Base-by-base conservation (phyloP, 1,139 yeast species). In the Pichia sp. region DNA sequence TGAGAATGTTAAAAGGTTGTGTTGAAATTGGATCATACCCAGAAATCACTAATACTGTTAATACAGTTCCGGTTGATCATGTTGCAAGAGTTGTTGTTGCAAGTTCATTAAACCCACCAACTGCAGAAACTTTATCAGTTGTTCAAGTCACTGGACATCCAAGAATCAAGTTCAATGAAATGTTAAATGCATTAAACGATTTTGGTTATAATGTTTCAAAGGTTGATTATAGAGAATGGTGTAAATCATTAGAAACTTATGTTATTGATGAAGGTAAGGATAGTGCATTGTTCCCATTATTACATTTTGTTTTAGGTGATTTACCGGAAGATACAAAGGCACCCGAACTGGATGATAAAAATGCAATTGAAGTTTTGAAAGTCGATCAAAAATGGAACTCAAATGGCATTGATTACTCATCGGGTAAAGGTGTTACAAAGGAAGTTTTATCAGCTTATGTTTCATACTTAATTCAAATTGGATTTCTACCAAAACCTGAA, bases 61-160 rank as follows among this genome's bases (percentile, higher is more conserved):
- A 95, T 68, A 90, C 91, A 89, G 97, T 90, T 27, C 99, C 99
- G 4, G 99, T 93, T 39, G 98, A 93, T 62, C 99, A 93, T 63
- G 99, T 93, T 59, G 98, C 99, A 1, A 80, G 96, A 52, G 88
- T 90, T 28, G 89, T 85, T 36, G 87, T 84, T 49, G 90, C 98
- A 1, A 73, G 95, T 34, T 85, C 96, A 0, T 75, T 93, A 59
- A 80, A 81, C 60, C 95, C 96, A 36, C 89, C 95, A 39, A 47
- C 55, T 33, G 52, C 67, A 19, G 57, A 65, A 10, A 66, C 62
- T 2, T 70, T 88, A 45, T 72, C 81, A 1, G 99, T 93, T 49
- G 93, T 91, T 1, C 99, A 93, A 50, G 97, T 93, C n/a, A 93
- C 98, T 4, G 95, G 95, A 16, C 98, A 93, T 63, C 99, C 99